Evolutionary conservation across 306 rosid genomes (phyloP).

Genomic region (Amphicarpaea edgeworthii): DNA sequence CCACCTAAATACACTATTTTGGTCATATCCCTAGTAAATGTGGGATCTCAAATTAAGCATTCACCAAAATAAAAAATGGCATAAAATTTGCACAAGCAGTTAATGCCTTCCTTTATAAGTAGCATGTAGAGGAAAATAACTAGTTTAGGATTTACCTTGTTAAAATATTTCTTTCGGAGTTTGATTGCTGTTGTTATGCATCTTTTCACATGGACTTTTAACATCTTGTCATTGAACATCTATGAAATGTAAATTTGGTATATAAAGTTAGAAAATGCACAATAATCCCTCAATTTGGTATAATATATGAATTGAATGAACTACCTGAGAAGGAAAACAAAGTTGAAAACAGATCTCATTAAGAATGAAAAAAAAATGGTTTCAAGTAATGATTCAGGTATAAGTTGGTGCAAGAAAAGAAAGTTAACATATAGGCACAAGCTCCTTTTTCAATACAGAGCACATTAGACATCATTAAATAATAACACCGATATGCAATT

Average conservation of each 20-base stretch:
- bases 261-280: conserved; percentile 41
- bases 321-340: conserved; percentile 15
- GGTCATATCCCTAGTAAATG: background rate
- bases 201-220: conserved; percentile 82
- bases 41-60: conserved; percentile 11
- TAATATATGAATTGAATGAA: conserved; percentile 24
- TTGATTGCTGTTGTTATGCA: conserved; percentile 77
- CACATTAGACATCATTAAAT: too few relatives aligned
- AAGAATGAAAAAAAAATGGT: conserved; percentile 20
- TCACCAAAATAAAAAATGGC: conserved; percentile 3
- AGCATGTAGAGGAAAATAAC: conserved; percentile 28
- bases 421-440: too few relatives aligned
- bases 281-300: background rate
- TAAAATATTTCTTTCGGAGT: conserved; percentile 84
- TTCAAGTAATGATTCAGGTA: conserved; percentile 2
- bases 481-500: conserved; percentile 18
- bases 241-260: conserved; percentile 49
- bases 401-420: too few relatives aligned
- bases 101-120: conserved; percentile 24
- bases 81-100: conserved; percentile 37
- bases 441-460: too few relatives aligned
- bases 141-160: conserved; percentile 65
- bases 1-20: background rate
- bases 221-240: conserved; percentile 89
- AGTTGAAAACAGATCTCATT: conserved; percentile 9